phyloP scores from a whole-genome alignment of 345 rosid species.

The Turritis glabra region DNA sequence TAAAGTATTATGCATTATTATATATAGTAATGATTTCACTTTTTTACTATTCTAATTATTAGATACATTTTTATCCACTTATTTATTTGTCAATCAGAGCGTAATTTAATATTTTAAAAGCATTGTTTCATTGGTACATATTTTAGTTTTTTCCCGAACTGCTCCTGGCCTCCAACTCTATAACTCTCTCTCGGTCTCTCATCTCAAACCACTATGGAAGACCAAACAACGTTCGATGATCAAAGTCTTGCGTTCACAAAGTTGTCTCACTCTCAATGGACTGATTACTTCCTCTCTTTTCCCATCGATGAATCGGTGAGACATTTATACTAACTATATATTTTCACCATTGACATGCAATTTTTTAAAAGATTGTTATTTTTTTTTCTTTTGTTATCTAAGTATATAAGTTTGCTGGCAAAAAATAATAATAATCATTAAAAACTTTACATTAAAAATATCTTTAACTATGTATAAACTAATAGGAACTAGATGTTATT shows the following conservation, averaged over 20 bases:
- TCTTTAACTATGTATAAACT: neutral
- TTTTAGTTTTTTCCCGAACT: neutral
- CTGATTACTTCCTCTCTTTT: constrained; percentile 6
- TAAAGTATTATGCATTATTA: too few species aligned
- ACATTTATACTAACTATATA: neutral
- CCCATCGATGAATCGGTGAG: constrained; percentile 8
- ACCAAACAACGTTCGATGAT: neutral
- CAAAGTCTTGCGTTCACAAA: constrained; percentile 1
- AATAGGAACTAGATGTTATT: constrained; percentile 9
- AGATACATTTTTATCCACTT: neutral
- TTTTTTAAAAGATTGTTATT: too few species aligned
- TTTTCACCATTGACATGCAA: neutral
- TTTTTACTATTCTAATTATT: too few species aligned
- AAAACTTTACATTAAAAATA: neutral
- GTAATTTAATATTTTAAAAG: too few species aligned
- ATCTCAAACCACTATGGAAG: neutral
- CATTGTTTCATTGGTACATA: neutral
- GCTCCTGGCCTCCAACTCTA: neutral
- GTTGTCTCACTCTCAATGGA: constrained; percentile 17
- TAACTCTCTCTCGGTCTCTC: neutral
- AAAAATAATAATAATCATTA: neutral
- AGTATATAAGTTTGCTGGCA: neutral
- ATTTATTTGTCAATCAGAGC: neutral
- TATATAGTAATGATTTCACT: too few species aligned
- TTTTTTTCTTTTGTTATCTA: too few species aligned